A percentile compares a stretch with the other conserved stretches of the same genome.
Conservation (phyloP, 2,329 filamentous ascomycete genomes). For the Venturia nashicola region DNA sequence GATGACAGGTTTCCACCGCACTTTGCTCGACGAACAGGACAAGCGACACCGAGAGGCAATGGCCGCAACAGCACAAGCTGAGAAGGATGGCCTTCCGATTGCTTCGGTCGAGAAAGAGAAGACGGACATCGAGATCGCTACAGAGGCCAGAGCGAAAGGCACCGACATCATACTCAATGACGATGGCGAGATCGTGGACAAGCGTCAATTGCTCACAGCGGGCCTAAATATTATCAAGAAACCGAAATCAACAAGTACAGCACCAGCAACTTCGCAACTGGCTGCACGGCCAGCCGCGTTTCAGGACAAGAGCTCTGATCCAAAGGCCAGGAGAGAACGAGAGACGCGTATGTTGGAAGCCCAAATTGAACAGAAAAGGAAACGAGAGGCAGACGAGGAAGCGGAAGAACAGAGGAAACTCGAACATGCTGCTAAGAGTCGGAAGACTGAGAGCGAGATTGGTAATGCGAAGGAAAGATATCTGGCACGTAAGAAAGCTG, state of each 20-base stretch:
- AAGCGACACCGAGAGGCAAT: constrained; percentile 56
- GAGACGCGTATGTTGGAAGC: constrained; percentile 70
- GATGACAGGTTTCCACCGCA: constrained; percentile 69
- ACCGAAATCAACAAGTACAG: constrained; percentile 38
- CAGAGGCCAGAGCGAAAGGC: constrained; percentile 52
- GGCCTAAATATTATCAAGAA: constrained; percentile 62
- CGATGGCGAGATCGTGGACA: constrained; percentile 73
- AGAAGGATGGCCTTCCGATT: constrained; percentile 20
- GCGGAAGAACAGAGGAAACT: constrained; percentile 52
- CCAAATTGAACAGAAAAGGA: constrained; percentile 61
- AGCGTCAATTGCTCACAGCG: constrained; percentile 63
- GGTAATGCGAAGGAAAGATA: constrained; percentile 70
- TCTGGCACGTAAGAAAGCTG: constrained; percentile 63
- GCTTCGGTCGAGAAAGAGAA: constrained; percentile 35
- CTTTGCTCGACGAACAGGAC: constrained; percentile 59
- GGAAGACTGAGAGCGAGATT: constrained; percentile 66
- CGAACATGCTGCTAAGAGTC: constrained; percentile 58
- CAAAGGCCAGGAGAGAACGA: constrained; percentile 54
- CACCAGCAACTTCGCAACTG: constrained; percentile 19
- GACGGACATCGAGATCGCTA: constrained; percentile 51
- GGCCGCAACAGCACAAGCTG: constrained; percentile 40
- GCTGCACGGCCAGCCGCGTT: constrained; percentile 14
- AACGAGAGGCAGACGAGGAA: constrained; percentile 56
- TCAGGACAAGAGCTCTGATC: constrained; percentile 20
- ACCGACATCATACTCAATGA: constrained; percentile 62